These are phyloP conservation scores for Flaveria robusta DNA, from an alignment of 129 eudicot species.

Conservation along the genomic window DNA sequence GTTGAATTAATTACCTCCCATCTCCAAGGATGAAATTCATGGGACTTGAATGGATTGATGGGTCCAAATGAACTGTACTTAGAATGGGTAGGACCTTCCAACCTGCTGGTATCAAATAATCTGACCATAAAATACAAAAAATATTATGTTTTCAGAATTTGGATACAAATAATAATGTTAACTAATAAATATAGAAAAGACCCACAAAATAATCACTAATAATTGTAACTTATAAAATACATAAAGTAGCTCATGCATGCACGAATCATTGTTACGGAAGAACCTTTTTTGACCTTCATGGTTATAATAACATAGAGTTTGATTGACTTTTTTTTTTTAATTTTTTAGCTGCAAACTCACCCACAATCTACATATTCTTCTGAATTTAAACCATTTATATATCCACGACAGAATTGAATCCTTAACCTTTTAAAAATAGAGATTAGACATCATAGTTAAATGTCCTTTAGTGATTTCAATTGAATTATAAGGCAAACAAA, in stretches of 20 bases:
- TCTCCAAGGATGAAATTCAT: slow-evolving; percentile 85
- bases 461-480: background rate
- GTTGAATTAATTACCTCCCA: slow-evolving; percentile 64
- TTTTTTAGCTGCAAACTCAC: too few relatives aligned
- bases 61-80: slow-evolving; percentile 84
- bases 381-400: too few relatives aligned
- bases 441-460: too few relatives aligned
- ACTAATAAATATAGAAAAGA: slow-evolving; percentile 14
- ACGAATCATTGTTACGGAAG: slow-evolving; percentile 41
- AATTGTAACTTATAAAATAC: slow-evolving; percentile 29
- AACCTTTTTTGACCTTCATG: slow-evolving; percentile 27
- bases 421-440: too few relatives aligned
- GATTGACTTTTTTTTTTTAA: too few relatives aligned
- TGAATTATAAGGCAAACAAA: background rate
- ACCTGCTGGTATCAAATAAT: slow-evolving; percentile 77
- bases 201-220: slow-evolving; percentile 31
- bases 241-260: slow-evolving; percentile 51
- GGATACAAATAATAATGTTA: slow-evolving; percentile 11
- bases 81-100: slow-evolving; percentile 95
- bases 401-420: too few relatives aligned
- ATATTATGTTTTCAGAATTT: slow-evolving; percentile 17
- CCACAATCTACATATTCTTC: too few relatives aligned
- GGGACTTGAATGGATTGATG: slow-evolving; percentile 57
- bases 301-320: background rate
- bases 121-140: slow-evolving; percentile 40